These are phyloP conservation scores for Adiantum capillusveneris DNA, from an alignment of 75 land plant genomes.

Conservation along the genomic window DNA sequence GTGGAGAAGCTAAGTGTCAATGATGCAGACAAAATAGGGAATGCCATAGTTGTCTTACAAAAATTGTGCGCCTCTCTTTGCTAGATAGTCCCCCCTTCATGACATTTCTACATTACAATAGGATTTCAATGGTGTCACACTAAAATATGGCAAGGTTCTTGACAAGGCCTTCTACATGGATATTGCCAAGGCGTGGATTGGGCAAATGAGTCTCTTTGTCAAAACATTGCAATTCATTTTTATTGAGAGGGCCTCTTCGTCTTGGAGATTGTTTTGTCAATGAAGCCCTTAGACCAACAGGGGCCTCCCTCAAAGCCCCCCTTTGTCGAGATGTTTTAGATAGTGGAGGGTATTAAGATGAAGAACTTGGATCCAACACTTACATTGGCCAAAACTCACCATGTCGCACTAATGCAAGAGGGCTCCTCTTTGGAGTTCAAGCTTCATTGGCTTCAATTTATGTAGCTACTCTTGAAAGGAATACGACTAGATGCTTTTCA, in stretches of 20 bases:
- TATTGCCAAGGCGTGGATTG: constrained; percentile 27
- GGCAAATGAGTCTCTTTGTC: constrained; percentile 12
- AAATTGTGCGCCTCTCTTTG: constrained; percentile 13
- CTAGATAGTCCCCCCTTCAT: constrained; percentile 14
- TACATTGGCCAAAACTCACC: constrained; percentile 21
- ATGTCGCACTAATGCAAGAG: constrained; percentile 6
- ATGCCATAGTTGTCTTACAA: not conserved
- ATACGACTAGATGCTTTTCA: constrained; percentile 14
- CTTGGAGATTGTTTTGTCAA: constrained; percentile 34
- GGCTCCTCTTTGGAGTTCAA: constrained; percentile 27
- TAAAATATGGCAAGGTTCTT: constrained; percentile 33
- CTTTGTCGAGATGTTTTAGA: constrained; percentile 35
- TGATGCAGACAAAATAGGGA: not conserved
- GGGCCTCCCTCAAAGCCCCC: constrained; percentile 18
- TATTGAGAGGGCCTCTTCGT: constrained; percentile 36
- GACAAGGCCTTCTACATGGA: constrained; percentile 34
- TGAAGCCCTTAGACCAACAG: constrained; percentile 17
- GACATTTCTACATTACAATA: constrained; percentile 27
- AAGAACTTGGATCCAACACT: constrained; percentile 29
- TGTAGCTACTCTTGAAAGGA: constrained; percentile 20
- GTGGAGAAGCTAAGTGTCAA: too few species aligned
- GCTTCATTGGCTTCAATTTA: constrained; percentile 33
- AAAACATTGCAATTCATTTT: constrained; percentile 34
- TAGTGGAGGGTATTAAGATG: constrained; percentile 16
- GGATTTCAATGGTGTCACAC: constrained; percentile 23